These are phyloP conservation scores for Epicoccum nigrum DNA, from an alignment of 2,329 filamentous ascomycete species.

Conservation along the genomic window DNA sequence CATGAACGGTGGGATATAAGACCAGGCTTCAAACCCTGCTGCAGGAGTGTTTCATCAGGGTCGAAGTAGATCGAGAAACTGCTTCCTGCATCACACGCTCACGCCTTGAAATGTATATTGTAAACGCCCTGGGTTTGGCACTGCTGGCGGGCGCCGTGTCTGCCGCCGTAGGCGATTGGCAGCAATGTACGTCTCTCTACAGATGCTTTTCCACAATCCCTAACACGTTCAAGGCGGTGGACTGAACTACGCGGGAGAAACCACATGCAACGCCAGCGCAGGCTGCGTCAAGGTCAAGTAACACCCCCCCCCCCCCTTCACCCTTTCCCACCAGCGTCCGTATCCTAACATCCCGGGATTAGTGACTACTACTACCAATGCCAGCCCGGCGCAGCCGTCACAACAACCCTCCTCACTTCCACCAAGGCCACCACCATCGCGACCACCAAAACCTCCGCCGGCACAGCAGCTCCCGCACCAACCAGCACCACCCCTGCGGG, in stretches of 20 bases:
- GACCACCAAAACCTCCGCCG: constrained; percentile 12
- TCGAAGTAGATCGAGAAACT: neutral
- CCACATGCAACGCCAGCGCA: constrained; percentile 29
- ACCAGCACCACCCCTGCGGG: constrained; percentile 33
- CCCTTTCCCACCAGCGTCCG: neutral
- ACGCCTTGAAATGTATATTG: constrained; percentile 29
- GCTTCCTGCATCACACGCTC: too few relatives aligned
- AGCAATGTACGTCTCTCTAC: constrained; percentile 37
- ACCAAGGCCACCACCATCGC: constrained; percentile 16
- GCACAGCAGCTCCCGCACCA: constrained; percentile 25
- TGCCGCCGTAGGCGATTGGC: constrained; percentile 39
- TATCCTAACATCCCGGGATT: too few relatives aligned
- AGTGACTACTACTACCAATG: constrained; percentile 51
- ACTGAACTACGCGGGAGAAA: constrained; percentile 33
- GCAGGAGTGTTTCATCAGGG: neutral
- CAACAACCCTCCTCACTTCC: constrained; percentile 19
- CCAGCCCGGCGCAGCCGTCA: constrained; percentile 42
- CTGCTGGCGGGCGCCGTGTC: constrained; percentile 32
- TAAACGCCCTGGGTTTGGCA: constrained; percentile 24
- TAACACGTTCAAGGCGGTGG: constrained; percentile 36
- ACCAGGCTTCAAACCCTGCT: neutral
- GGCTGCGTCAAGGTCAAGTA: constrained; percentile 45
- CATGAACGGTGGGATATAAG: constrained; percentile 3
- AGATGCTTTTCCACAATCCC: neutral
- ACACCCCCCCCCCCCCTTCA: neutral